Evolutionary conservation across 306 rosid species (phyloP), one percentile per base, ranked within the genome.

Genomic region (Canavalia ensiformis): DNA sequence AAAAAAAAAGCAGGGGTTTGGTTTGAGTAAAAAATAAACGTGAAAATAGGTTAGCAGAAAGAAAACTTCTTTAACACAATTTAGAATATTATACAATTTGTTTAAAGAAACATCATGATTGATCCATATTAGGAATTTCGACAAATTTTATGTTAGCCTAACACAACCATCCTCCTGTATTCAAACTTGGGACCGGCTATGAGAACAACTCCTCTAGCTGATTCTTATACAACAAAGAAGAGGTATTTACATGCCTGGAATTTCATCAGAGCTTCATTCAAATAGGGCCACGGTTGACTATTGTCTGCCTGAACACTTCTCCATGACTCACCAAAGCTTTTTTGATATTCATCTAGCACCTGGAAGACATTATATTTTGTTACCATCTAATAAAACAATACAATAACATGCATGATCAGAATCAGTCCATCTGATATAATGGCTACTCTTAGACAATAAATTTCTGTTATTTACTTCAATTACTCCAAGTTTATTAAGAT

Each of bases 321-420:
- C 99, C 99, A 95, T 47, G 99, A 82, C 51, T 92, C 97, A 29
- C 99, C 98, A 85, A 89, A 93, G 34, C 0, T 47, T 80, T 93
- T 90, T 83, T 89, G 91, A 84, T 93, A 93, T 88, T 95, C 99
- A 77, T 95, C 99, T 28, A 95, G 12, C 67, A 95, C 87, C 99
- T 95, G 88, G 41, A 62, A 80, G 76, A 74, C 69, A 76, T 41
- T 66, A 18, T 31, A 82, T 70, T 72, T 81, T 31, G 49, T 46
- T 62, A 81, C 8, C 7, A 57, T 25, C 12, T 60, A 52, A 68
- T 65, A 69, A 78, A 73, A 29, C 42, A 62, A 18, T 39, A 77
- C 76, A 12, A 57, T 55, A 41, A 31, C 70, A 73, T 33, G 67
- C 12, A 28, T 18, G 25, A 18, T 33, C 18, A 42, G 75, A 77